Evolutionary conservation across 208 protist species (phyloP), one percentile per base, ranked within the genome.

Genomic region (Crithidia bombi): DNA sequence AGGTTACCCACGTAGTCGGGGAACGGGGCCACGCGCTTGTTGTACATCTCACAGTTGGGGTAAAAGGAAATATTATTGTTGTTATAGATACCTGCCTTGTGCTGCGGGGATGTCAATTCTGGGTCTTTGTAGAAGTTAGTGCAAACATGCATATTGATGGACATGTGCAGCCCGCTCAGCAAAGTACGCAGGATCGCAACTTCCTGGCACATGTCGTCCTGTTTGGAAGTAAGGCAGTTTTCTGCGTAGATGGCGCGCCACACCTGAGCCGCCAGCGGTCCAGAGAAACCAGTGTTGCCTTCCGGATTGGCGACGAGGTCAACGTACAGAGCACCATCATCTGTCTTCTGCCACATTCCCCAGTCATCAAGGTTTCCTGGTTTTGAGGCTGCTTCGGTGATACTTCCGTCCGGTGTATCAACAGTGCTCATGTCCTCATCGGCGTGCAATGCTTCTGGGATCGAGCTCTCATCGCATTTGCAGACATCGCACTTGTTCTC

Each of bases 181-280:
- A 98, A 77, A 15, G 73, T 87, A 25, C 62, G 57, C 41, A 94
- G 82, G 41, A 95, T 71, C 10, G 69, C 32, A 23, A 87, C 55
- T 59, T 94, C 87, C 28, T 81, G 86, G 65, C 85, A 93, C 33
- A 84, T 55, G 5, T 36, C 69, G 4, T 79, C 65, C 2, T 67
- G 55, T 11, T 65, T 54, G 0, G 65, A 51, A 15, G 70, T 61
- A 30, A 94, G 43, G 67, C 89, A 97, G 73, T 95, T 95, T 57
- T 97, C 89, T 0, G 81, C 79, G 67, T 95, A 95, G 49, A 96
- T 93, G 21, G 92, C 81, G 17, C 86, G 70, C 92, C 90, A 97
- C 35, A 97, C 89, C 28, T 82, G 73, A 5, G 65, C 38, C 5
- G 89, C 90, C 38, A 95, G 62, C 19, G 90, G 90, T 6, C 90